These are phyloP conservation scores for Botryotinia calthae DNA, from an alignment of 2,329 filamentous ascomycete species.

Conservation along the genomic window DNA sequence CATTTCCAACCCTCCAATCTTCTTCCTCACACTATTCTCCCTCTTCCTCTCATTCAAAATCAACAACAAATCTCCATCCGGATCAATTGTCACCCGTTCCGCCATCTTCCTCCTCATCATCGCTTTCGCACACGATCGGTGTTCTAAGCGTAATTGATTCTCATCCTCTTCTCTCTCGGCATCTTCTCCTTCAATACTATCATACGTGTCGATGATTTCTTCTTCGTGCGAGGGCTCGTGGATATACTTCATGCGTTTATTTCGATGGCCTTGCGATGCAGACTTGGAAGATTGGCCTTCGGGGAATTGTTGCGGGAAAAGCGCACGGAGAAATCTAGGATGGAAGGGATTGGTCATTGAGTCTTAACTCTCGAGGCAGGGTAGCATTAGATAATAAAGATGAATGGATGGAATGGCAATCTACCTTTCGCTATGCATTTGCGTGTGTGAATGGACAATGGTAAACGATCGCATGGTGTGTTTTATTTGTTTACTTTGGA, in stretches of 20 bases:
- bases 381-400: neutral
- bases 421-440: conserved; percentile 17
- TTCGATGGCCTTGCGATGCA: neutral
- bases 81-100: conserved; percentile 4
- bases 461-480: neutral
- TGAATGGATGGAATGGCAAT: neutral
- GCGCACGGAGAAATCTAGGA: conserved; percentile 16
- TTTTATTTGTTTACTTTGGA: neutral
- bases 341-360: conserved; percentile 13
- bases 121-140: neutral
- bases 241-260: conserved; percentile 9
- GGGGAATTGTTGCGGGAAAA: conserved; percentile 16
- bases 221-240: neutral
- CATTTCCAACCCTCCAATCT: neutral
- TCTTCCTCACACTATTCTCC: neutral
- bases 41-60: conserved; percentile 4
- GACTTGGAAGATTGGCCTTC: neutral
- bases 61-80: conserved; percentile 14
- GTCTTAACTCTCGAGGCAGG: neutral
- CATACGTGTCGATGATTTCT: neutral
- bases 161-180: neutral
- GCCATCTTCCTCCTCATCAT: conserved; percentile 10
- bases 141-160: conserved; percentile 10
- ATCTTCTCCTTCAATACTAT: neutral
- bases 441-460: neutral